phyloP scores from a whole-genome alignment of 2,329 filamentous ascomycete species.

The Blumeria hordei region DNA sequence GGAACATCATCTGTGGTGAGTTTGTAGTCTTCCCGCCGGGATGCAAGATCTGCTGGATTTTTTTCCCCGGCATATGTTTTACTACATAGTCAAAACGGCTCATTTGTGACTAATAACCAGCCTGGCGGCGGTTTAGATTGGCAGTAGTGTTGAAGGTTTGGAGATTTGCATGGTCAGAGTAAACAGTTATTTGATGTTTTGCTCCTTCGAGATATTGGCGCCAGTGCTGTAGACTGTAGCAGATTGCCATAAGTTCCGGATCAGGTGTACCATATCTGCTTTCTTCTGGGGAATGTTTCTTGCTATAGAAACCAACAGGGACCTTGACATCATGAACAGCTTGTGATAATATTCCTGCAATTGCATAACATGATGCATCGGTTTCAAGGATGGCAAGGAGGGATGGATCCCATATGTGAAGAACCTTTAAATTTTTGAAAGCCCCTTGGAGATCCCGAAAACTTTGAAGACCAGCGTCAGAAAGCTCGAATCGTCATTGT shows the following conservation, averaged over 20 bases:
- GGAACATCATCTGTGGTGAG: too few species aligned
- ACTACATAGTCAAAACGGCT: not conserved
- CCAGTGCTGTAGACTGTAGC: not conserved
- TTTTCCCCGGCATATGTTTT: not conserved
- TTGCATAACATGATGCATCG: too few species aligned
- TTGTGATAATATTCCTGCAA: not conserved
- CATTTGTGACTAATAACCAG: not conserved
- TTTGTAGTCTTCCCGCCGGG: not conserved
- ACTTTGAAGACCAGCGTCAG: too few species aligned
- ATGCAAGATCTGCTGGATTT: not conserved
- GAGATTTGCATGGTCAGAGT: not conserved
- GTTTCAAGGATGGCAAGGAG: not conserved
- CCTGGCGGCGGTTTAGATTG: not conserved
- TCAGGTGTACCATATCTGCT: not conserved
- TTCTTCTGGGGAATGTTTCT: not conserved
- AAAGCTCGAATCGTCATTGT: too few species aligned
- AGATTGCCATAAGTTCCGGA: not conserved
- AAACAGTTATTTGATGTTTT: not conserved
- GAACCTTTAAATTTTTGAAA: not conserved
- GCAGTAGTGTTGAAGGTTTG: not conserved
- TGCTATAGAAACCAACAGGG: not conserved
- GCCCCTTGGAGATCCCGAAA: too few species aligned
- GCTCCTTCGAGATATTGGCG: not conserved
- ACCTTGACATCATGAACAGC: not conserved
- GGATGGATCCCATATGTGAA: not conserved